Conservation (phyloP, 2,329 filamentous ascomycete species). For the Talaromyces rugulosus region DNA sequence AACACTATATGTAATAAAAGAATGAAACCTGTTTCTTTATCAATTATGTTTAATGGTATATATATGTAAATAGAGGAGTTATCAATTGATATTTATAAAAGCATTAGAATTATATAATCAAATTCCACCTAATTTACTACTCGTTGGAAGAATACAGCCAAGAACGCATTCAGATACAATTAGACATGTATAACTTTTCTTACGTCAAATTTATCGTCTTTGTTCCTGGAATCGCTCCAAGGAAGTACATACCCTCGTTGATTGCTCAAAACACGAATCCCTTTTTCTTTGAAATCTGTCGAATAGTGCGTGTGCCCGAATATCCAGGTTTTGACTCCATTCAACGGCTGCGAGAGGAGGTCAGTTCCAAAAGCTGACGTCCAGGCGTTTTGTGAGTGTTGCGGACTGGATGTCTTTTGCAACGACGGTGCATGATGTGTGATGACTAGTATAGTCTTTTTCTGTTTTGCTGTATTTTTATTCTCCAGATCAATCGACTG, state of each 20-base stretch:
- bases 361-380: constrained; percentile 53
- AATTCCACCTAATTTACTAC: too few species aligned
- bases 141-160: too few species aligned
- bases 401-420: constrained; percentile 46
- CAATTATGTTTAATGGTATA: too few species aligned
- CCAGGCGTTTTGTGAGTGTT: constrained; percentile 46
- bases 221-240: constrained; percentile 14
- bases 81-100: too few species aligned
- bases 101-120: too few species aligned
- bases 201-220: constrained; percentile 15
- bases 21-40: too few species aligned
- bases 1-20: too few species aligned
- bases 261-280: constrained; percentile 39
- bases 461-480: background rate
- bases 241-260: constrained; percentile 40
- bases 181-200: constrained; percentile 17
- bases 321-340: constrained; percentile 37
- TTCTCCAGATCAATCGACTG: constrained; percentile 5
- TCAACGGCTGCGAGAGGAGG: constrained; percentile 27
- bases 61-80: too few species aligned
- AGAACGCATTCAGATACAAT: background rate
- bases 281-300: constrained; percentile 34
- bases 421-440: constrained; percentile 56
- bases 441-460: constrained; percentile 42
- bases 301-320: constrained; percentile 46